phyloP scores from a whole-genome alignment of 164 flowering plant species.

The Sextonia rubra region DNA sequence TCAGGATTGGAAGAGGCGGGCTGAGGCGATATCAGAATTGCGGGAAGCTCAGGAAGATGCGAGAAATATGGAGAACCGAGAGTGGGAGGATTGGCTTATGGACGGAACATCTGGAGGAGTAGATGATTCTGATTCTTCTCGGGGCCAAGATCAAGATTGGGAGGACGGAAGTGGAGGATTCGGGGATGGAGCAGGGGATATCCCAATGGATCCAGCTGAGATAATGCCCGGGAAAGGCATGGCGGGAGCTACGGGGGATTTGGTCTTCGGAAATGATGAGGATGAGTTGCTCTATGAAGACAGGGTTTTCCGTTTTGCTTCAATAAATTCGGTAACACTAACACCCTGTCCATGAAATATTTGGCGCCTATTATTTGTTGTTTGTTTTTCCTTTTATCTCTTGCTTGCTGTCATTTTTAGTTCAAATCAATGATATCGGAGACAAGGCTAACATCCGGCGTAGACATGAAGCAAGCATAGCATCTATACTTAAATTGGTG shows the following conservation, averaged over 20 bases:
- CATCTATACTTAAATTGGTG: neutral
- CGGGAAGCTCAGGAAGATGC: slow-evolving; percentile 84
- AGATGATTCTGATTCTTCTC: slow-evolving; percentile 30
- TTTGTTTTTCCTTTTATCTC: no score
- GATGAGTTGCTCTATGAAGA: slow-evolving; percentile 88
- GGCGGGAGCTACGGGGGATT: slow-evolving; percentile 46
- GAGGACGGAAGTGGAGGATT: slow-evolving; percentile 20
- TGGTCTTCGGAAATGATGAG: slow-evolving; percentile 57
- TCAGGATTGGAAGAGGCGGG: slow-evolving; percentile 93
- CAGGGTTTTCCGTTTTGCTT: slow-evolving; percentile 87
- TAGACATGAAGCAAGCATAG: neutral
- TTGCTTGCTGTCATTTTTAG: neutral
- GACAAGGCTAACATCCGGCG: neutral
- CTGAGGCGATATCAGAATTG: slow-evolving; percentile 85
- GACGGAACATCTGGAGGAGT: slow-evolving; percentile 24
- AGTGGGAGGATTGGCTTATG: slow-evolving; percentile 93
- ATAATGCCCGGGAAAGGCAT: slow-evolving; percentile 46
- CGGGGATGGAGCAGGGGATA: slow-evolving; percentile 22
- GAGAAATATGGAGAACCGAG: slow-evolving; percentile 66
- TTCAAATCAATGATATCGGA: neutral
- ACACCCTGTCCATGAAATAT: neutral
- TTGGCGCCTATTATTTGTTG: neutral
- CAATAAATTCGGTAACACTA: slow-evolving; percentile 54
- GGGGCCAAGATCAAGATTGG: slow-evolving; percentile 29
- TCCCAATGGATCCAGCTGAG: slow-evolving; percentile 25